Conservation (phyloP, 768 basidiomycete species). For the Leucocoprinus birnbaumii region DNA sequence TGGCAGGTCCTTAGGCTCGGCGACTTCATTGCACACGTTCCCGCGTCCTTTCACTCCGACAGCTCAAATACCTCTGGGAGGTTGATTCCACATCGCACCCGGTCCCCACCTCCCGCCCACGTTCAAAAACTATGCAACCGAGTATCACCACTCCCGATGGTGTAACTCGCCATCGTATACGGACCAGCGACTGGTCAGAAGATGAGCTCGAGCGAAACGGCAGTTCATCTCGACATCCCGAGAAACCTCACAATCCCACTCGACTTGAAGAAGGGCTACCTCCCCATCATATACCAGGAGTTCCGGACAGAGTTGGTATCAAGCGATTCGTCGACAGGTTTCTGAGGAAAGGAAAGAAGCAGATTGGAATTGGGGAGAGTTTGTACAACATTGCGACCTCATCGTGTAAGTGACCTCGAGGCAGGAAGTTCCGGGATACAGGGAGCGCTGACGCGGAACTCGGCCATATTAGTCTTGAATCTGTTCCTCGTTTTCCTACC, state of each 20-base stretch:
- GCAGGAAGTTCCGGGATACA: background rate
- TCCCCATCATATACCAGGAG: constrained; percentile 3
- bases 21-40: no score
- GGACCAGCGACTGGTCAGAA: background rate
- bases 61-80: background rate
- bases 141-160: background rate
- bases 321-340: constrained; percentile 42
- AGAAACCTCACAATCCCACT: no score
- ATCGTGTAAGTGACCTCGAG: constrained; percentile 42
- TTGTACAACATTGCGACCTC: constrained; percentile 44
- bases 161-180: background rate
- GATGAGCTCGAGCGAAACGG: background rate
- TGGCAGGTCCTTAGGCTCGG: background rate
- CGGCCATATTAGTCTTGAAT: constrained; percentile 46
- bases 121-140: background rate
- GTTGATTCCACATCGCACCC: background rate
- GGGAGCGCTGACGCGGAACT: background rate
- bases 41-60: background rate
- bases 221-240: background rate
- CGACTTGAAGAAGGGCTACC: background rate
- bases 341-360: constrained; percentile 40
- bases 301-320: background rate
- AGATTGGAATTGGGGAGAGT: constrained; percentile 41
- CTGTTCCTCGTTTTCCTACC: constrained; percentile 55
- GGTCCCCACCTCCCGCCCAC: background rate